Evolutionary conservation across 2,329 filamentous ascomycete species (phyloP), one percentile per base, ranked within the genome.

Genomic region (Fusarium ambrosium): DNA sequence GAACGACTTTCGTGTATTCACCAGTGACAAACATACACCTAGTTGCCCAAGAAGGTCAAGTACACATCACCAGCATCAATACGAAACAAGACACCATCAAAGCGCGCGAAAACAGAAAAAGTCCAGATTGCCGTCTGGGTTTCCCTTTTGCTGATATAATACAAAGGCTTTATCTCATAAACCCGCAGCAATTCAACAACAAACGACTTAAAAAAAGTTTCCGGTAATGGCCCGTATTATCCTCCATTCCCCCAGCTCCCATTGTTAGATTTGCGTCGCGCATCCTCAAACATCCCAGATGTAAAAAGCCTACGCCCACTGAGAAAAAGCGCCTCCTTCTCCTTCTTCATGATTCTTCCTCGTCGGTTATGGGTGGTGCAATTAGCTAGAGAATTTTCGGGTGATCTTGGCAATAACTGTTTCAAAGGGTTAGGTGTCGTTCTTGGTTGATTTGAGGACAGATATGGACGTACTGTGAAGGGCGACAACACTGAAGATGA

Each of bases 401-500:
- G 95, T 97, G 82, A 98, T 87, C 89, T 98, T 98, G 84, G 95
- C 95, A 84, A 98, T 97, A 84, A 98, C 95, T 98, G 29, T 10
- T 10, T 32, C 9, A 13, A 29, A 22, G n/a, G 8, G 70, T 80
- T 78, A 82, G 78, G 36, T 75, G 34, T 13, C 18, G 7, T 16
- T 55, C 14, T 27, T n/a, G 14, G 13, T 18, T 34, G 4, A 2
- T 48, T 16, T 6, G 45, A 39, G 29, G 14, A 24, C 1, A 1
- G 5, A 36, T 24, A 29, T 29, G 32, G 27, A 89, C 94, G 79
- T 92, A 98, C 97, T 95, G 87, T 99, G 97, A 82, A 99, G 89
- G 79, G 95, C 95, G 81, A 99, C 97, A 82, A 99, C 97, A 82
- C 94, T 97, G 88, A 99, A 98, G 86, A 99, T 99, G 86, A 99